A percentile compares a stretch with the other conserved stretches of the same genome.
These are phyloP conservation scores for Andrographis paniculata DNA, from an alignment of 305 asterid genomes.

Conservation along the genomic window DNA sequence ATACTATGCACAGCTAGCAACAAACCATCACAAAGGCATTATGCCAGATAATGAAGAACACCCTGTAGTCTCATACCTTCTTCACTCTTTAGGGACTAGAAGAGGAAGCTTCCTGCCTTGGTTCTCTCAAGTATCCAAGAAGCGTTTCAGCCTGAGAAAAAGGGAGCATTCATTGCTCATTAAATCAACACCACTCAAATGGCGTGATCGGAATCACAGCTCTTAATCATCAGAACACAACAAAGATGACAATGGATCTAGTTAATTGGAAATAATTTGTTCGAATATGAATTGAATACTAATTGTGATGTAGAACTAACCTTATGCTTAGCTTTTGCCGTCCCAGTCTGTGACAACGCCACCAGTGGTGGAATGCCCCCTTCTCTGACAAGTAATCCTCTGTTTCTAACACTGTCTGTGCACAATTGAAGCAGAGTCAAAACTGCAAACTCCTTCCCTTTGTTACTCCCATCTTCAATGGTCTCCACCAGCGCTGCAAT, in stretches of 20 bases:
- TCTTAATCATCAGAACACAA: no score
- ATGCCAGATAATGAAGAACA: slow-evolving; percentile 22
- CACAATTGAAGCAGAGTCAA: slow-evolving; percentile 78
- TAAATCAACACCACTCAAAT: neutral
- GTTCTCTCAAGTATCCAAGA: slow-evolving; percentile 86
- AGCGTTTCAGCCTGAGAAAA: slow-evolving; percentile 85
- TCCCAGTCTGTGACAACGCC: slow-evolving; percentile 80
- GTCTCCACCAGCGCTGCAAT: slow-evolving; percentile 85
- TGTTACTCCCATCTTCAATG: slow-evolving; percentile 71
- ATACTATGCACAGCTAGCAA: slow-evolving; percentile 37
- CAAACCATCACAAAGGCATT: slow-evolving; percentile 30
- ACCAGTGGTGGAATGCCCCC: slow-evolving; percentile 96
- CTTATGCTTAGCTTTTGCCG: slow-evolving; percentile 90
- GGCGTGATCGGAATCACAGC: no score
- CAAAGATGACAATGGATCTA: no score
- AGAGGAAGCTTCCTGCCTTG: slow-evolving; percentile 79
- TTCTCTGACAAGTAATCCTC: slow-evolving; percentile 92
- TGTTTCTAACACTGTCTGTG: slow-evolving; percentile 55
- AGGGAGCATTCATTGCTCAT: slow-evolving; percentile 5
- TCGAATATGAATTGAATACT: neutral
- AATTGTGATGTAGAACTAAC: slow-evolving; percentile 23
- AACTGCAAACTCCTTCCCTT: slow-evolving; percentile 89
- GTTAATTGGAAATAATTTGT: slow-evolving; percentile 12
- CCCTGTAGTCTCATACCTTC: slow-evolving; percentile 21
- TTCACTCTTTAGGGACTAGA: slow-evolving; percentile 45